phyloP scores from a whole-genome alignment of 1,284 basidiomycete genomes.

The Ustilago curta region DNA sequence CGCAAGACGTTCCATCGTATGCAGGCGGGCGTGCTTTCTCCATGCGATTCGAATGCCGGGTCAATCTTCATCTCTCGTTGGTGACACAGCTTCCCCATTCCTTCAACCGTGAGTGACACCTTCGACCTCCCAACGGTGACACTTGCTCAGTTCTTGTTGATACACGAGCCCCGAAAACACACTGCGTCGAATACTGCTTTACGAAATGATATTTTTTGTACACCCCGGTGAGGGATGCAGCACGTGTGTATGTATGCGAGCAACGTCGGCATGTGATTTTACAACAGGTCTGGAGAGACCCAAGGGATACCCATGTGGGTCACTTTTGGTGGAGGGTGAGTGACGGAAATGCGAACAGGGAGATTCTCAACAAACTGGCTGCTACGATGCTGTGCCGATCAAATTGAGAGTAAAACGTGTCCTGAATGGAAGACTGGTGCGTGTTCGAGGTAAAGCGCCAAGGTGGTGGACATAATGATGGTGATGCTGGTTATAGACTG shows the following conservation, averaged over 20 bases:
- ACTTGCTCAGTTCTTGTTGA: no score
- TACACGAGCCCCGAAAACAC: no score
- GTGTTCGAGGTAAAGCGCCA: conserved; percentile 9
- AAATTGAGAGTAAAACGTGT: neutral
- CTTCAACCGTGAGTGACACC: no score
- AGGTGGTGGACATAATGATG: neutral
- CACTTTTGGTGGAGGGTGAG: conserved; percentile 1
- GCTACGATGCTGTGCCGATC: conserved; percentile 4
- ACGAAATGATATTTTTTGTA: conserved; percentile 37
- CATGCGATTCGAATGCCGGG: no score
- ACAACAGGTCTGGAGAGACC: conserved; percentile 6
- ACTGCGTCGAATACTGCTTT: conserved; percentile 15
- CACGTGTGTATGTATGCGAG: conserved; percentile 10
- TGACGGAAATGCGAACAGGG: conserved; percentile 1
- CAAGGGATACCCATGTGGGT: conserved; percentile 10
- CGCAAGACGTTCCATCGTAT: no score
- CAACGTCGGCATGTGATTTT: conserved; percentile 13
- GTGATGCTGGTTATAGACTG: conserved; percentile 8
- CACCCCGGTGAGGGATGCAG: conserved; percentile 16
- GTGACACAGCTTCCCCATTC: no score
- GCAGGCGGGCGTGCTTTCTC: no score
- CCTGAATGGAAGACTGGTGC: conserved; percentile 6
- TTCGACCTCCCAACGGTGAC: no score
- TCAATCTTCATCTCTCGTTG: no score
- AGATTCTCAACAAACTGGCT: neutral